Evolutionary conservation across 805 yeast genomes (phyloP), one percentile per base, ranked within the genome.

Genomic region (Candida schatavii): DNA sequence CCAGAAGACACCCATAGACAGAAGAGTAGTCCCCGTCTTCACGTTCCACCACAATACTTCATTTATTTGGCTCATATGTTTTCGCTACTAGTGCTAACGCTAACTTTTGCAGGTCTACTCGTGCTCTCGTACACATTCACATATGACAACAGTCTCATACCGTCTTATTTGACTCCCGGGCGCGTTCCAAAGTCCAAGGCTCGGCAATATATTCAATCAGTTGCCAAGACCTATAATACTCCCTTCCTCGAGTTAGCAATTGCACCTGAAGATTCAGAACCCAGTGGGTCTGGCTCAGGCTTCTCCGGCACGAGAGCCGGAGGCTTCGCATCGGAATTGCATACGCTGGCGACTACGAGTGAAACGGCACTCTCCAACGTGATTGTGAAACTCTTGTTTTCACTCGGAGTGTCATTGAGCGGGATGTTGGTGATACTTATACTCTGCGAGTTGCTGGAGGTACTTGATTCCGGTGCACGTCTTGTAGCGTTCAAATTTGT

Each of bases 401-500:
- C 66, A 29, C 32, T 48, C 6, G 55, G 64, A 11, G 45, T 62
- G 1, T 50, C 72, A 10, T 52, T 67, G 11, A 60, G 70, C 30
- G 46, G 60, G 6, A 58, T 58, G 44, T 49, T 69, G 28, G 59
- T 66, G 20, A 44, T 61, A 3, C 46, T 68, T 15, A 62, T 68
- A 51, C 54, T 68, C 60, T 59, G 66, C 43, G 74, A 70, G 46
- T 53, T 68, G 32, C 50, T 55, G 10, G 61, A 56, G 32, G 37
- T 50, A 18, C 46, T 52, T 18, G 48, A 52, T 26, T 51, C 53
- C 3, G 51, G 52, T 1, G 38, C 62, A 2, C 54, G 70, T 14
- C 47, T 66, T 37, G 21, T 54, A 11, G 57, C 69, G 31, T 72
- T 77, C 63, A 61, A 62, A 32, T 13, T 68, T 19, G 65, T 72